Evolutionary conservation across 2,329 filamentous ascomycete species (phyloP).

Genomic region (Colletotrichum simmondsii): DNA sequence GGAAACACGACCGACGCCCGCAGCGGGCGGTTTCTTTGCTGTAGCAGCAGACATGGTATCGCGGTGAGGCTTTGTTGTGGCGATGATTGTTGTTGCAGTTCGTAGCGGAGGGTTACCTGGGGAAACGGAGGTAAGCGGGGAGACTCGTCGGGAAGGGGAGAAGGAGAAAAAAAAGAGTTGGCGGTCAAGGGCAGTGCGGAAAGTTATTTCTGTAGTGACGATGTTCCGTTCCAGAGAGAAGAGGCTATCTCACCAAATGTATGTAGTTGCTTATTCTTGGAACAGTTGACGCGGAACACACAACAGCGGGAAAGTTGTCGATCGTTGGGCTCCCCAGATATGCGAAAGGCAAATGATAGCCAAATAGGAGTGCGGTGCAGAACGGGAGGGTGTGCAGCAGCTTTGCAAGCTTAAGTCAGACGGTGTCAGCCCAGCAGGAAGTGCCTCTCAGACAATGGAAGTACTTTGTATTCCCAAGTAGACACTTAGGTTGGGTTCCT

Average conservation of each 20-base stretch:
- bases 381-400: conserved; percentile 29
- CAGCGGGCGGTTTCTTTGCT: conserved; percentile 63
- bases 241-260: conserved; percentile 19
- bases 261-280: conserved; percentile 26
- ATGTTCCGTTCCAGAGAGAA: conserved; percentile 31
- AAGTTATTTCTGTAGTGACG: conserved; percentile 19
- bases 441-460: background rate
- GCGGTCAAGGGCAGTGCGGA: conserved; percentile 1
- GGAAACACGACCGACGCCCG: conserved; percentile 58
- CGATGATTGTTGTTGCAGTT: conserved; percentile 46
- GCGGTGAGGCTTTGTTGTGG: conserved; percentile 18
- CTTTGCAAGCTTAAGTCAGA: conserved; percentile 33
- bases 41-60: conserved; percentile 61
- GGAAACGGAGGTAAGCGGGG: conserved; percentile 28
- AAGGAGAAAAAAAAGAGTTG: background rate
- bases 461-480: too few species aligned
- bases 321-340: conserved; percentile 24
- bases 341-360: conserved; percentile 17
- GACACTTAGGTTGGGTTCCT: too few species aligned
- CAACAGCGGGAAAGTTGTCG: conserved; percentile 22
- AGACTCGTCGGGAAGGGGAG: conserved; percentile 6
- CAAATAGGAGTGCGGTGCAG: conserved; percentile 29
- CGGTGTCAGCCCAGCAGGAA: conserved; percentile 23
- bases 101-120: conserved; percentile 21
- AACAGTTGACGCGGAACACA: conserved; percentile 26